These are phyloP conservation scores for Ilyonectria destructans DNA, from an alignment of 2,329 filamentous ascomycete genomes.

Conservation along the genomic window DNA sequence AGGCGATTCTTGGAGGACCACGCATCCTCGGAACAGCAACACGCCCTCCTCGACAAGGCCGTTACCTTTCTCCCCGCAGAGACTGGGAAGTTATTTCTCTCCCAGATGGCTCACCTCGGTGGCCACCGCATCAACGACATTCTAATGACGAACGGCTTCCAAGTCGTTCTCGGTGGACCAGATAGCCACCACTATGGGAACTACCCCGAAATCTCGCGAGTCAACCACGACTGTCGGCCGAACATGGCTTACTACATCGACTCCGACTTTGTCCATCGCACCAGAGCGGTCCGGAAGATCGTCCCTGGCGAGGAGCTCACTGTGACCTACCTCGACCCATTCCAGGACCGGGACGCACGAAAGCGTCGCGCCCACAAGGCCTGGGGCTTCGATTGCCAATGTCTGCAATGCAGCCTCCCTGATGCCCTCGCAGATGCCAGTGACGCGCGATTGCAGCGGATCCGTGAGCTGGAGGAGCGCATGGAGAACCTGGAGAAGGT, in stretches of 20 bases:
- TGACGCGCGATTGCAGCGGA: conserved; percentile 6
- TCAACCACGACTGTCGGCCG: conserved; percentile 28
- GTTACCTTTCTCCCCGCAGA: not conserved
- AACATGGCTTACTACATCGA: conserved; percentile 26
- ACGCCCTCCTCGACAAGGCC: conserved; percentile 9
- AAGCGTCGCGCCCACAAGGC: not conserved
- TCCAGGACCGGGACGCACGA: not conserved
- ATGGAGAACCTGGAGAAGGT: not conserved
- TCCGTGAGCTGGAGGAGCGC: not conserved
- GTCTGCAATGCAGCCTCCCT: conserved; percentile 4
- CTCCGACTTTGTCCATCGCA: conserved; percentile 10
- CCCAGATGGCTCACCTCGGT: not conserved
- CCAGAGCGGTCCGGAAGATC: conserved; percentile 1
- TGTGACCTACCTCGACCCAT: conserved; percentile 19
- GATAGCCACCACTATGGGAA: conserved; percentile 4
- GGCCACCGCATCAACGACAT: conserved; percentile 18
- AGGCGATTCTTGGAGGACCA: conserved; percentile 1
- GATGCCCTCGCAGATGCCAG: not conserved
- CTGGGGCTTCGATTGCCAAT: conserved; percentile 23
- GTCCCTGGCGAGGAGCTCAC: conserved; percentile 22
- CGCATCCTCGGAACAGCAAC: not conserved
- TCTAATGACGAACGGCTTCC: conserved; percentile 15
- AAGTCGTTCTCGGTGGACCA: conserved; percentile 1
- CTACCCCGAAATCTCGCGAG: conserved; percentile 14
- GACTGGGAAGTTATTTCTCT: conserved; percentile 9